A percentile compares a stretch with the other conserved stretches of the same genome.
Evolutionary conservation across 495 filamentous ascomycete genomes (phyloP).

Genomic region (Penicillium pulvis): DNA sequence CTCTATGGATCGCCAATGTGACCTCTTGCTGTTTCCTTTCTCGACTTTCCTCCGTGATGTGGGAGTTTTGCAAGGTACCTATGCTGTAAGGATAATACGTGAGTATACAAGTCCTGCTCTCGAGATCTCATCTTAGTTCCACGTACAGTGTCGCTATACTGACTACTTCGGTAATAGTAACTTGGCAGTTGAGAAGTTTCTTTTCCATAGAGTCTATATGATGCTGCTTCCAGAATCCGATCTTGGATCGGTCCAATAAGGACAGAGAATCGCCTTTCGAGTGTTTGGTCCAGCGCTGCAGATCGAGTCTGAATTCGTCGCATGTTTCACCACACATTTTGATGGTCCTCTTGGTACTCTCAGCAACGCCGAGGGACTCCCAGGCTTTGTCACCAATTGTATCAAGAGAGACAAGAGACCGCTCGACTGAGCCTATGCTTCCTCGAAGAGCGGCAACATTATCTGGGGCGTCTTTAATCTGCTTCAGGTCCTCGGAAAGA

Average conservation of each 20-base stretch:
- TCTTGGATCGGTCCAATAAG: conserved; percentile 7
- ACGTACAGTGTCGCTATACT: conserved; percentile 12
- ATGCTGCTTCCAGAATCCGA: conserved; percentile 16
- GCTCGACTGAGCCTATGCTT: conserved; percentile 33
- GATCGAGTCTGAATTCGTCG: conserved; percentile 15
- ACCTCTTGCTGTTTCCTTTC: background rate
- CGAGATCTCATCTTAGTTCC: background rate
- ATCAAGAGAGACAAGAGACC: conserved; percentile 35
- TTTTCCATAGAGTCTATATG: conserved; percentile 11
- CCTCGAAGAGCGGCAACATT: conserved; percentile 33
- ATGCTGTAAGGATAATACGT: background rate
- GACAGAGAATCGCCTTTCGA: conserved; percentile 11
- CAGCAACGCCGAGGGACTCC: conserved; percentile 30
- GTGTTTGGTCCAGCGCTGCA: conserved; percentile 18
- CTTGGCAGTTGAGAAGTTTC: conserved; percentile 15
- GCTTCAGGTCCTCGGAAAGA: conserved; percentile 37
- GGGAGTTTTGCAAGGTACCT: background rate
- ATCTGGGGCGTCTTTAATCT: conserved; percentile 41
- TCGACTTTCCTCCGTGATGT: background rate
- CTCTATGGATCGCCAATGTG: background rate
- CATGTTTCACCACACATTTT: conserved; percentile 33
- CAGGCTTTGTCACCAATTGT: conserved; percentile 36
- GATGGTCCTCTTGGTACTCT: conserved; percentile 32
- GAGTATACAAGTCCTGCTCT: background rate
- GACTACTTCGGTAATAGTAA: conserved; percentile 12